Percentiles rank a stretch among this genome's conserved stretches.
Conservation (phyloP, 306 rosid genomes). For the Pueraria montana region DNA sequence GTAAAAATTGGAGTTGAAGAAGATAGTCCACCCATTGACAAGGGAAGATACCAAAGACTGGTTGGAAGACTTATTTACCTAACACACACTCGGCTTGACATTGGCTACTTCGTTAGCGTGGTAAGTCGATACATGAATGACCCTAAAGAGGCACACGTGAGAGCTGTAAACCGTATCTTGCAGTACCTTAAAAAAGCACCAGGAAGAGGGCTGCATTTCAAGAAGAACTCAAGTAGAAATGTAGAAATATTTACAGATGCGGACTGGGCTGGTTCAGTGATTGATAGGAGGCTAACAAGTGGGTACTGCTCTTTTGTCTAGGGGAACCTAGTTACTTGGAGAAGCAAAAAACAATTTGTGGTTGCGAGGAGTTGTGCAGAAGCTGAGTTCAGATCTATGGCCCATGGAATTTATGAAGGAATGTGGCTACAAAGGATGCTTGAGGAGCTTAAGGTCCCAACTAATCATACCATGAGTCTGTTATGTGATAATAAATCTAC, state of each 20-base stretch:
- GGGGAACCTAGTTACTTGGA: not conserved
- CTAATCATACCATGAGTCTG: not conserved
- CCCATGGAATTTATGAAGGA: not conserved
- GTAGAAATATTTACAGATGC: not conserved
- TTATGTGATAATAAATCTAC: too few species aligned
- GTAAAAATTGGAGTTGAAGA: too few species aligned
- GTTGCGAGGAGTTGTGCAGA: not conserved
- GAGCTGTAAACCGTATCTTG: too few species aligned
- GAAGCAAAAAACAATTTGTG: not conserved
- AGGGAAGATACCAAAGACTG: too few species aligned
- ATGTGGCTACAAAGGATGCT: not conserved
- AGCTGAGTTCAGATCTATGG: not conserved
- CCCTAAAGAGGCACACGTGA: too few species aligned
- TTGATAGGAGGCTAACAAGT: not conserved
- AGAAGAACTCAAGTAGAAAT: too few species aligned
- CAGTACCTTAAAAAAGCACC: not conserved
- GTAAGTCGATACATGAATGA: too few species aligned
- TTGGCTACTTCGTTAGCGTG: too few species aligned
- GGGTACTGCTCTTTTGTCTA: not conserved
- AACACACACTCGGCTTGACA: too few species aligned
- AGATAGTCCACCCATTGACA: too few species aligned
- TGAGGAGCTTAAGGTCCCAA: not conserved
- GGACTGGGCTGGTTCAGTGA: too few species aligned
- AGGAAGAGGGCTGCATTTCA: not conserved
- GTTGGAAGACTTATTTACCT: too few species aligned